Percentiles rank a stretch among this genome's conserved stretches.
Evolutionary conservation across 192 early-diverging fungal genomes (phyloP).

Genomic region (Geranomyces michiganensis): DNA sequence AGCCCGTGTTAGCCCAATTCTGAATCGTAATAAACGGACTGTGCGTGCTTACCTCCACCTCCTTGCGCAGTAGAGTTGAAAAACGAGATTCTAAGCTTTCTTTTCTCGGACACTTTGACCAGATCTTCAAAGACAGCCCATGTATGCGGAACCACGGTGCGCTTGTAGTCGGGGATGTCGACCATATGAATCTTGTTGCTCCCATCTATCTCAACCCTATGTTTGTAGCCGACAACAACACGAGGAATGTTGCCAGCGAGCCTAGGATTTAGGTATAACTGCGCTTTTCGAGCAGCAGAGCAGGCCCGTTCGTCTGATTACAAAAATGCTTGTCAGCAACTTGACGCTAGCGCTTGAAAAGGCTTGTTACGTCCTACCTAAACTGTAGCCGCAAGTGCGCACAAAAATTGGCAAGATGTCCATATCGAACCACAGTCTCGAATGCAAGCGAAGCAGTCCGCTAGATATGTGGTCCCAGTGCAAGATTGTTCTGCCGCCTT

Average conservation of each 20-base stretch:
- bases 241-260: conserved; percentile 75
- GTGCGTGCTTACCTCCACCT: conserved; percentile 75
- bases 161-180: conserved; percentile 66
- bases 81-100: conserved; percentile 65
- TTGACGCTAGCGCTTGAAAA: too few relatives aligned
- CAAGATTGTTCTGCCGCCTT: conserved; percentile 30
- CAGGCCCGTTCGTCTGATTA: conserved; percentile 62
- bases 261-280: conserved; percentile 72
- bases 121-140: conserved; percentile 69
- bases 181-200: conserved; percentile 62
- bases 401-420: conserved; percentile 77
- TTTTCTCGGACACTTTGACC: conserved; percentile 37
- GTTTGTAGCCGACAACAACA: conserved; percentile 62
- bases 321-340: conserved; percentile 11
- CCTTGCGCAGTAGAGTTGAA: conserved; percentile 87
- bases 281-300: conserved; percentile 73
- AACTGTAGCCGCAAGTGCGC: conserved; percentile 57
- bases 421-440: conserved; percentile 60
- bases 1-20: not conserved
- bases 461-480: not conserved
- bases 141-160: conserved; percentile 63
- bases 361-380: not conserved
- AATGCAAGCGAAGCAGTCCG: conserved; percentile 18
- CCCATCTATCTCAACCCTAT: conserved; percentile 74
- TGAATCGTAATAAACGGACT: too few relatives aligned